These are phyloP conservation scores for Trypanosoma boissoni DNA, from an alignment of 208 protist species.

Conservation along the genomic window DNA sequence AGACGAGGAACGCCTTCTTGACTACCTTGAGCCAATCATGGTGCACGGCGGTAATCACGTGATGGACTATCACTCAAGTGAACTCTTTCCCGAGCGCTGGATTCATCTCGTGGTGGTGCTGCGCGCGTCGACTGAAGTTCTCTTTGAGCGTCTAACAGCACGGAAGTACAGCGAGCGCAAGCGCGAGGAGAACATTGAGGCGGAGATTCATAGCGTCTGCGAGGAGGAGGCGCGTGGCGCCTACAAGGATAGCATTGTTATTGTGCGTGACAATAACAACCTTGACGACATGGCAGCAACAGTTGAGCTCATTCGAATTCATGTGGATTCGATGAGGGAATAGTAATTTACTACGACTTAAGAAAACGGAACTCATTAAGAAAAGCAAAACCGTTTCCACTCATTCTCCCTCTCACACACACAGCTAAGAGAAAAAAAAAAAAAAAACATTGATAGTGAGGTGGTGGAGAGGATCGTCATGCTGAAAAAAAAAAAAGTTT, in stretches of 20 bases:
- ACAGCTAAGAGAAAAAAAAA: no score
- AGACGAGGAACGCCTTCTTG: constrained; percentile 87
- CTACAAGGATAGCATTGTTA: constrained; percentile 91
- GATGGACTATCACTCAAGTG: constrained; percentile 96
- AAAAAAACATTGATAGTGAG: no score
- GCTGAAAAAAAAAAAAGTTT: no score
- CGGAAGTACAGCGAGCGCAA: constrained; percentile 94
- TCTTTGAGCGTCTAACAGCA: constrained; percentile 91
- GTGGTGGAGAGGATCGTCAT: no score
- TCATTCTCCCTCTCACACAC: no score
- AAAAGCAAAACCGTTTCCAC: no score
- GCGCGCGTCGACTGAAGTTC: constrained; percentile 80
- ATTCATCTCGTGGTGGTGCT: constrained; percentile 97
- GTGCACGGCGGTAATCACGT: constrained; percentile 83
- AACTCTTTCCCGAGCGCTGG: constrained; percentile 97
- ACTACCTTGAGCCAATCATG: constrained; percentile 95
- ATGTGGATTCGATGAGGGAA: constrained; percentile 48
- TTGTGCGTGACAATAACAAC: constrained; percentile 87
- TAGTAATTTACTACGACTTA: no score
- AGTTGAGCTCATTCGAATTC: constrained; percentile 60
- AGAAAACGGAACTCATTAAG: no score
- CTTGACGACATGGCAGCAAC: constrained; percentile 93
- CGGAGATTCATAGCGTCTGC: constrained; percentile 97
- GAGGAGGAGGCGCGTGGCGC: constrained; percentile 93
- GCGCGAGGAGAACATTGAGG: constrained; percentile 96